Percentiles rank a stretch among this genome's conserved stretches.
These are phyloP conservation scores for Sanghuangporus sanghuang DNA, from an alignment of 1,284 basidiomycete species.

Conservation along the genomic window DNA sequence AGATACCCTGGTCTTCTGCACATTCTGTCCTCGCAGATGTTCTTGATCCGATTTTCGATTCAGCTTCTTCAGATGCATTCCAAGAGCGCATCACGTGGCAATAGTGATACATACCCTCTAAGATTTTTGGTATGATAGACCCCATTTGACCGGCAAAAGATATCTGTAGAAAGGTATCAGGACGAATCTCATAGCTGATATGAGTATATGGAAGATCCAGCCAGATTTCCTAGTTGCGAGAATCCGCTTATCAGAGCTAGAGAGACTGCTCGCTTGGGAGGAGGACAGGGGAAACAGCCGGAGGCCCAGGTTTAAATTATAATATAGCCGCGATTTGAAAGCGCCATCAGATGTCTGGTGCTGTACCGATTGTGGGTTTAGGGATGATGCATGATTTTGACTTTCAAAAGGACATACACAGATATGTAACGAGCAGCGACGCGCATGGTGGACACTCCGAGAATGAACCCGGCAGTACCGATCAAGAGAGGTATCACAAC, in stretches of 20 bases:
- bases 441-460: slow-evolving; percentile 36
- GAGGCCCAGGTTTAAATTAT: slow-evolving; percentile 35
- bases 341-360: slow-evolving; percentile 29
- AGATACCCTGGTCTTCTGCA: slow-evolving; percentile 23
- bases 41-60: slow-evolving; percentile 31
- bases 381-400: slow-evolving; percentile 24
- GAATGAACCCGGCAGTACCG: slow-evolving; percentile 35
- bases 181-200: slow-evolving; percentile 2
- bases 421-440: slow-evolving; percentile 35
- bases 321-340: slow-evolving; percentile 29
- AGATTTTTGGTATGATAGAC: slow-evolving; percentile 36
- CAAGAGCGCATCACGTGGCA: slow-evolving; percentile 43
- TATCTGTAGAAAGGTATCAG: slow-evolving; percentile 25
- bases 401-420: slow-evolving; percentile 23
- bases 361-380: slow-evolving; percentile 24
- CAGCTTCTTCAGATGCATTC: slow-evolving; percentile 31
- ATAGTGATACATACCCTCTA: slow-evolving; percentile 49
- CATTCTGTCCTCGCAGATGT: slow-evolving; percentile 25
- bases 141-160: slow-evolving; percentile 35
- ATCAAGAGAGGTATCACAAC: slow-evolving; percentile 31
- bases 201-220: slow-evolving; percentile 27
- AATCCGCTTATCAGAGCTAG: slow-evolving; percentile 33
- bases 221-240: slow-evolving; percentile 27
- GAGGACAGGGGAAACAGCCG: slow-evolving; percentile 30
- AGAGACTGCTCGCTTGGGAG: slow-evolving; percentile 33